Conservation (phyloP, 768 basidiomycete genomes). For the Pholiota conissans region DNA sequence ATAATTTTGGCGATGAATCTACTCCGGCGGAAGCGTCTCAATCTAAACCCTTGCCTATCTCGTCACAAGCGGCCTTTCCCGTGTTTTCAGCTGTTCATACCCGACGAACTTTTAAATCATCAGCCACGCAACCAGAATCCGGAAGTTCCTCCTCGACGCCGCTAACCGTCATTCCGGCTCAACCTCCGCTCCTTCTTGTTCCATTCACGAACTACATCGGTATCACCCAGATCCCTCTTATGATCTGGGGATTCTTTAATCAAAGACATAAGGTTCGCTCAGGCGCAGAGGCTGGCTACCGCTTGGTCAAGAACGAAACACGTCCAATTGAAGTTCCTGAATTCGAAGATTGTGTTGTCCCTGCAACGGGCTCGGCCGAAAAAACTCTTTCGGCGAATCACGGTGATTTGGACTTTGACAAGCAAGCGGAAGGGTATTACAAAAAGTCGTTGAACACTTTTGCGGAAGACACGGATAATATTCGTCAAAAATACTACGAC, state of each 20-base stretch:
- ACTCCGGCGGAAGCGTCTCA: conserved; percentile 15
- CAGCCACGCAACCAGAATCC: conserved; percentile 8
- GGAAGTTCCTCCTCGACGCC: conserved; percentile 26
- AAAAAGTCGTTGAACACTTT: conserved; percentile 58
- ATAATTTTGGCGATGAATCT: conserved; percentile 11
- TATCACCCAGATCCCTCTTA: conserved; percentile 79
- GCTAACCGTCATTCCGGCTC: conserved; percentile 60
- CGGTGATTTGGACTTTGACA: conserved; percentile 78
- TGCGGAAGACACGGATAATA: conserved; percentile 60
- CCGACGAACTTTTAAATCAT: conserved; percentile 12
- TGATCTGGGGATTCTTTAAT: conserved; percentile 94
- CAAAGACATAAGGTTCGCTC: conserved; percentile 75
- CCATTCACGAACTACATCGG: conserved; percentile 78
- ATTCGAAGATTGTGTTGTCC: conserved; percentile 20
- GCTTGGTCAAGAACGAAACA: conserved; percentile 60
- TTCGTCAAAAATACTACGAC: conserved; percentile 77
- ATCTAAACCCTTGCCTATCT: conserved; percentile 24
- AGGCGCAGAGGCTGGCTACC: conserved; percentile 82
- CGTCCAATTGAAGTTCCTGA: conserved; percentile 56
- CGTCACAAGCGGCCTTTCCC: conserved; percentile 25
- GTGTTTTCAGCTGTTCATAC: conserved; percentile 33
- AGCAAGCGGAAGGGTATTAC: conserved; percentile 65
- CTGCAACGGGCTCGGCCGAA: conserved; percentile 22
- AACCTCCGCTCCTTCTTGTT: conserved; percentile 80
- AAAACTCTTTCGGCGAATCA: conserved; percentile 15